These are phyloP conservation scores for Aspergillus taichungensis DNA, from an alignment of 495 filamentous ascomycete genomes.

Conservation along the genomic window DNA sequence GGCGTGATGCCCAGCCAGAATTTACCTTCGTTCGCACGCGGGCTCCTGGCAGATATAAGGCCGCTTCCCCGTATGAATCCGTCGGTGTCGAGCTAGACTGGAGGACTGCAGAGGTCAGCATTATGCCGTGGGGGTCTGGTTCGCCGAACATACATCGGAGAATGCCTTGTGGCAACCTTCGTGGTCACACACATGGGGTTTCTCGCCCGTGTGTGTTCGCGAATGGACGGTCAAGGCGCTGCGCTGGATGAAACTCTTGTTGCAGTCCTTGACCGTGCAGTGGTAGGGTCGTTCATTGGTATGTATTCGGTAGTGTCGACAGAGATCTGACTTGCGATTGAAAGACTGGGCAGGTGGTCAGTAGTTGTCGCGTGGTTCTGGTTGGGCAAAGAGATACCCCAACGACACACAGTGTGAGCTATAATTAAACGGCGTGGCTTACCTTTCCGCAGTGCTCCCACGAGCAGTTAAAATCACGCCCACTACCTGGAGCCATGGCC, in stretches of 20 bases:
- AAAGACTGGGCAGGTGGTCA: conserved; percentile 53
- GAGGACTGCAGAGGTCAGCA: conserved; percentile 53
- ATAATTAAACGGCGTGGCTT: not conserved
- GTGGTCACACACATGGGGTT: conserved; percentile 76
- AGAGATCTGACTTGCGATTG: conserved; percentile 87
- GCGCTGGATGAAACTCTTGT: conserved; percentile 84
- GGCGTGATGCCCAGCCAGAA: not conserved
- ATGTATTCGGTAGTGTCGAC: conserved; percentile 82
- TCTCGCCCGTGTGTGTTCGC: conserved; percentile 82
- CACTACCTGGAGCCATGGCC: conserved; percentile 36
- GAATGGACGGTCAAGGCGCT: conserved; percentile 83
- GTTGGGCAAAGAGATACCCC: too few relatives aligned
- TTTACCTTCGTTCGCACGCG: conserved; percentile 73
- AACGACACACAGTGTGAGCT: not conserved
- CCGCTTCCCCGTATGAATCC: conserved; percentile 78
- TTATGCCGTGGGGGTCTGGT: not conserved
- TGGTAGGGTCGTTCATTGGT: conserved; percentile 81
- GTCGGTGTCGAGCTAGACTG: conserved; percentile 74
- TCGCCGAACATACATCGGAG: conserved; percentile 59
- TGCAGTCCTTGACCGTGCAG: conserved; percentile 60
- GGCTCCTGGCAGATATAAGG: conserved; percentile 75
- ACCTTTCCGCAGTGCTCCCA: conserved; percentile 43
- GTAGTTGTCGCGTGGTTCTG: not conserved
- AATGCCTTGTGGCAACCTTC: conserved; percentile 76
- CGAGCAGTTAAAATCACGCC: conserved; percentile 40